A percentile compares a stretch with the other conserved stretches of the same genome.
Conservation (phyloP, 2,329 filamentous ascomycete genomes). For the Cladosporium oxysporum region DNA sequence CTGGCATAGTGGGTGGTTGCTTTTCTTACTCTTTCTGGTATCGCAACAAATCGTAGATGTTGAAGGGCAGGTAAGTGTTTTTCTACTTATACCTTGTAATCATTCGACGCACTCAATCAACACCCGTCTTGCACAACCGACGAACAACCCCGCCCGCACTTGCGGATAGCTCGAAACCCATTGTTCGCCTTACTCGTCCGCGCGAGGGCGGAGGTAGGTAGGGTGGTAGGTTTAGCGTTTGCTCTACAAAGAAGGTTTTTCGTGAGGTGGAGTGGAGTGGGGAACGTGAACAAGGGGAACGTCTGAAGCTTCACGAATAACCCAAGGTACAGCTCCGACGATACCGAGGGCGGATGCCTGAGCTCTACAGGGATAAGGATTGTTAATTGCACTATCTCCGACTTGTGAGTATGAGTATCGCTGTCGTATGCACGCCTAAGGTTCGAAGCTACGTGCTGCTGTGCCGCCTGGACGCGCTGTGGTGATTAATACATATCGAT, state of each 20-base stretch:
- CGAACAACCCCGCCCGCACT: neutral
- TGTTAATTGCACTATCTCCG: too few species aligned
- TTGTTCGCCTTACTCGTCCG: neutral
- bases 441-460: too few species aligned
- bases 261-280: too few species aligned
- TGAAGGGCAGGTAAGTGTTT: neutral
- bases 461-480: too few species aligned
- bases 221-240: neutral
- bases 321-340: too few species aligned
- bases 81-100: neutral
- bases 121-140: neutral
- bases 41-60: neutral
- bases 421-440: too few species aligned
- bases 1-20: neutral
- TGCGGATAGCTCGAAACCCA: neutral
- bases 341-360: too few species aligned
- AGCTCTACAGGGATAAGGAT: too few species aligned
- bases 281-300: too few species aligned
- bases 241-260: neutral
- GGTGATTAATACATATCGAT: too few species aligned
- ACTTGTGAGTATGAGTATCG: too few species aligned
- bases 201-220: neutral
- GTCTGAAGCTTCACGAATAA: too few species aligned
- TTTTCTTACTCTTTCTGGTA: neutral
- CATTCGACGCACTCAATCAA: neutral